Evolutionary conservation across 768 basidiomycete genomes (phyloP), one percentile per base, ranked within the genome.

Genomic region (Kwoniella mangroviensis): DNA sequence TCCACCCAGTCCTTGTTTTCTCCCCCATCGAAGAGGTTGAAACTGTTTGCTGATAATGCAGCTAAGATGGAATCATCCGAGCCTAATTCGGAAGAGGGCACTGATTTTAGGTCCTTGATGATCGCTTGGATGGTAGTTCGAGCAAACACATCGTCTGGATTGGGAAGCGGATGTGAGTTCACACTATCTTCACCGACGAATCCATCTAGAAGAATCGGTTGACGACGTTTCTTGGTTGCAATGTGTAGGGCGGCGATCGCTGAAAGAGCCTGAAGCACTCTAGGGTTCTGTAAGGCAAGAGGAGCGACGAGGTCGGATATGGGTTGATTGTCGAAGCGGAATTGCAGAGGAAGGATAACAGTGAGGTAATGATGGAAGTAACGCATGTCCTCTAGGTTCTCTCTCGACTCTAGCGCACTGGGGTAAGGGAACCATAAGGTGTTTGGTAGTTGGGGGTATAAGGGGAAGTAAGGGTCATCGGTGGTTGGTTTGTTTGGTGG

Each of bases 331-430:
- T 43, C 67, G 45, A 64, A 69, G 7, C 57, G 67, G n/a, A 58
- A 72, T 41, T 64, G 61, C 42, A 72, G 26, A 17, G 71, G 71
- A 26, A 72, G 54, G 28, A 72, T 63, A 26, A 72, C 67, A 21
- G 54, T 59, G 55, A 72, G 67, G 58, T 68, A 72, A 40, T 72
- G 71, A n/a, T 72, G 71, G n/a, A 72, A 63, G 40, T 72, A 72
- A 17, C 58, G 58, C 58, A 60, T 60, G 43, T 60, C 58, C 22
- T 60, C 40, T 10, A n/a, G 21, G 17, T 34, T 26, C 7, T 60
- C 58, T 43, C 19, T 43, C 6, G 58, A 26, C 11, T 41, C 41
- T 3, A 60, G 21, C 17, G 58, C 22, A 21, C 58, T 60, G 40
- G 58, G 58, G 42, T 60, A 60, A 15, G 58, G 58, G 41, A 60